These are phyloP conservation scores for Tetracentron sinense DNA, from an alignment of 164 flowering plant genomes.

Conservation along the genomic window DNA sequence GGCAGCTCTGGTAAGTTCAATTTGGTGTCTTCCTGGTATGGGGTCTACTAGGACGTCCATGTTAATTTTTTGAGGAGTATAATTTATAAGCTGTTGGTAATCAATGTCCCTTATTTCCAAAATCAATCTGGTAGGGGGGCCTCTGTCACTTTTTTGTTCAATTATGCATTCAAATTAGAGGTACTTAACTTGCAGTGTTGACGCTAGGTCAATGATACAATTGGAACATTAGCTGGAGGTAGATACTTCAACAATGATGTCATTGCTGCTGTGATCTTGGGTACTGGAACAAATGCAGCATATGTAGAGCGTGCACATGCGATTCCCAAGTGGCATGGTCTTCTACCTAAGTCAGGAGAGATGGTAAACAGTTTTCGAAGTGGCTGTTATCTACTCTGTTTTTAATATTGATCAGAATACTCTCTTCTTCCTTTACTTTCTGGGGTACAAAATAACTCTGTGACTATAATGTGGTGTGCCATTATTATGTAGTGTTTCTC, in stretches of 20 bases:
- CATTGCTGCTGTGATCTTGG: conserved; percentile 84
- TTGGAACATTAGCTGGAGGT: conserved; percentile 98
- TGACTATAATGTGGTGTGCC: too few species aligned
- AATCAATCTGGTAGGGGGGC: neutral
- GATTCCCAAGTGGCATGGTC: conserved; percentile 97
- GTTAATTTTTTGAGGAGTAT: neutral
- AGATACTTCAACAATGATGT: conserved; percentile 67
- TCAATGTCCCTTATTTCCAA: neutral
- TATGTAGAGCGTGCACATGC: conserved; percentile 92
- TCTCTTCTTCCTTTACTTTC: too few species aligned
- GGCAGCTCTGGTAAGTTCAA: conserved; percentile 72
- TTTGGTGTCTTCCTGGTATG: too few species aligned
- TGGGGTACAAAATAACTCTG: too few species aligned
- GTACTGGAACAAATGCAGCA: conserved; percentile 99
- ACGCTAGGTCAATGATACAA: conserved; percentile 91
- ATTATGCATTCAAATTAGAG: neutral
- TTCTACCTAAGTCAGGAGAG: conserved; percentile 82
- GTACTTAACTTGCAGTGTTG: neutral
- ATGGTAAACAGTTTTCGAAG: conserved; percentile 54
- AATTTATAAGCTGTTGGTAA: neutral
- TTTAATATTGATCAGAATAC: neutral
- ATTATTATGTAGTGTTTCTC: too few species aligned
- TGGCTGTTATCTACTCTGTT: too few species aligned
- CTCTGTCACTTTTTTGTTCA: neutral
- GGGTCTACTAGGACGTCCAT: neutral